Conservation (phyloP, 2,329 filamentous ascomycete genomes). For the Geoglossum cookeanum region DNA sequence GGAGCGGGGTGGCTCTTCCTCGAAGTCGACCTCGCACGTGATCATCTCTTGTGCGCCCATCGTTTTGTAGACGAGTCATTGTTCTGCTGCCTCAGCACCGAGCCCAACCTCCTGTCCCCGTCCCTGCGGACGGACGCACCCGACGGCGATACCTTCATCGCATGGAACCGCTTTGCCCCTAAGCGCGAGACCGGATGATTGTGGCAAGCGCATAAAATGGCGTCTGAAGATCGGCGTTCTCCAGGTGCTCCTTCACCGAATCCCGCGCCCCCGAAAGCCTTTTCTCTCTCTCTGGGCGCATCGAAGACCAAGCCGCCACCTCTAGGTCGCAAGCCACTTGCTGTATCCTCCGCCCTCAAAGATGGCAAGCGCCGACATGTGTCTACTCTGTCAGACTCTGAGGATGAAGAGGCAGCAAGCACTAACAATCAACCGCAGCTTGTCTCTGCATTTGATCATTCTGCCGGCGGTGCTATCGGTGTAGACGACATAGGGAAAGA, state of each 20-base stretch:
- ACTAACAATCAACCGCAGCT: conserved; percentile 21
- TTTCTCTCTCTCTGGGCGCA: conserved; percentile 23
- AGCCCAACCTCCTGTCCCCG: neutral
- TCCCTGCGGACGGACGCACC: neutral
- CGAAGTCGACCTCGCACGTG: neutral
- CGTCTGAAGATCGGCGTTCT: neutral
- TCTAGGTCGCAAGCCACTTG: conserved; percentile 7
- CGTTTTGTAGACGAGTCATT: neutral
- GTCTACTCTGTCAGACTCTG: conserved; percentile 25
- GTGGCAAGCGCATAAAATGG: neutral
- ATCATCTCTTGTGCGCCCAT: neutral
- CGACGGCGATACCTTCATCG: neutral
- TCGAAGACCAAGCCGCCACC: conserved; percentile 16
- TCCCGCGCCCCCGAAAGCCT: conserved; percentile 15
- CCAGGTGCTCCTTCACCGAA: neutral
- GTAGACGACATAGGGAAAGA: conserved; percentile 15
- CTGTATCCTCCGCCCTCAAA: conserved; percentile 13
- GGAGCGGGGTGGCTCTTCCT: no score
- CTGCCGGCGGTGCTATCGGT: conserved; percentile 24
- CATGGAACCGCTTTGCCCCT: neutral
- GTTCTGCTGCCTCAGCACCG: neutral
- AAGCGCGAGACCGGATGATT: neutral
- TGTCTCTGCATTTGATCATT: conserved; percentile 35
- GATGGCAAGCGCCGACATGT: neutral
- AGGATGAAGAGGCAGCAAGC: conserved; percentile 42